phyloP scores from a whole-genome alignment of 305 asterid genomes.

The Solanum hybrid region DNA sequence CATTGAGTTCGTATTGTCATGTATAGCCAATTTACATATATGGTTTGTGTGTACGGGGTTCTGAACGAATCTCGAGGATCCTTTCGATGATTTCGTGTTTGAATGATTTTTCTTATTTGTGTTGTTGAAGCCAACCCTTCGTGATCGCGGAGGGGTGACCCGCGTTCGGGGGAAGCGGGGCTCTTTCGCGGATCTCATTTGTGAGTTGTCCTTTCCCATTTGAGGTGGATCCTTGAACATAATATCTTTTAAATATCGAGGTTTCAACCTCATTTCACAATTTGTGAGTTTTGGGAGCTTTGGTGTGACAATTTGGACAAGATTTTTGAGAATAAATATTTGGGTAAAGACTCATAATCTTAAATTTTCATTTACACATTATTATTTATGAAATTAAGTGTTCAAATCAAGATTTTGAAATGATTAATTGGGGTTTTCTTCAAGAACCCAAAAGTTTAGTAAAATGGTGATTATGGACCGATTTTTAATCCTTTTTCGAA shows the following conservation, averaged over 20 bases:
- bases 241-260: not conserved
- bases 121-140: not conserved
- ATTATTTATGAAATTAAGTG: too few relatives aligned
- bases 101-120: not conserved
- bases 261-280: not conserved
- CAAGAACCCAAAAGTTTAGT: not conserved
- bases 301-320: not conserved
- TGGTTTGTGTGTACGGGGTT: not conserved
- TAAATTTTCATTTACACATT: not conserved
- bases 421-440: too few relatives aligned
- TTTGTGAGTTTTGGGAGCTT: not conserved
- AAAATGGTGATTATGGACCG: not conserved
- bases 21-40: not conserved
- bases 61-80: not conserved
- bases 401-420: not conserved
- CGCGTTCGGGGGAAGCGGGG: not conserved
- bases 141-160: not conserved
- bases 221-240: not conserved
- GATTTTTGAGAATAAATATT: not conserved
- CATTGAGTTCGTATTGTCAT: not conserved
- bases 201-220: not conserved
- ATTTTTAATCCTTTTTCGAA: not conserved
- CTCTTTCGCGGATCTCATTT: too few relatives aligned
- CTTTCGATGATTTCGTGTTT: not conserved
- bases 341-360: not conserved